Evolutionary conservation across 2,329 filamentous ascomycete species (phyloP).

Genomic region (Phialocephala sp.): DNA sequence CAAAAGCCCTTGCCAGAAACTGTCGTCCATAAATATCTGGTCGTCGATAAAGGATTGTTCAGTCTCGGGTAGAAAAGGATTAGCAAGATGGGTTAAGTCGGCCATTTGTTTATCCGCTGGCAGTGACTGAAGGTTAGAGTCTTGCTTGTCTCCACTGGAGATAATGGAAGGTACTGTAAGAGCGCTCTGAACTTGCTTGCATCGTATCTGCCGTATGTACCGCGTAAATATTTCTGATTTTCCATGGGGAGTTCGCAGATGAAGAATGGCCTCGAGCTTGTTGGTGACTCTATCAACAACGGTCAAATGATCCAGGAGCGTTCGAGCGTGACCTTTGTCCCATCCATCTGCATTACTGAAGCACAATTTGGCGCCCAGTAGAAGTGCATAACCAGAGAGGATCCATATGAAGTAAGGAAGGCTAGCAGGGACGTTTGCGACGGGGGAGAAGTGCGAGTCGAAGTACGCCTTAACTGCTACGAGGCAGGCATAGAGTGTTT

Average conservation of each 20-base stretch:
- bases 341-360: constrained; percentile 23
- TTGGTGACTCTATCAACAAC: constrained; percentile 28
- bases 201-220: constrained; percentile 12
- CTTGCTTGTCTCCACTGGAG: not conserved
- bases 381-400: constrained; percentile 16
- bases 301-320: constrained; percentile 15
- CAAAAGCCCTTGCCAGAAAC: constrained; percentile 17
- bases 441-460: constrained; percentile 8
- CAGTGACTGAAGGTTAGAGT: not conserved
- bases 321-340: constrained; percentile 17
- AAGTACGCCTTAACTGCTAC: constrained; percentile 22
- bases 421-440: not conserved
- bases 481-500: constrained; percentile 21
- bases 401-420: constrained; percentile 20
- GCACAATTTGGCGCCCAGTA: constrained; percentile 19
- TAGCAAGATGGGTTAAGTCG: not conserved
- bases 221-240: constrained; percentile 15
- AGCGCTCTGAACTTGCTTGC: not conserved
- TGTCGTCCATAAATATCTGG: constrained; percentile 10
- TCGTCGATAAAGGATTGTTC: not conserved
- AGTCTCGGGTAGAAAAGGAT: not conserved
- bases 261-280: constrained; percentile 20
- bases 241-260: constrained; percentile 13
- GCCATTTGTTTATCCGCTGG: not conserved
- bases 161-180: not conserved